Percentiles rank a stretch among this genome's conserved stretches.
These are phyloP conservation scores for Passiflora organensis DNA, from an alignment of 345 rosid species.

Conservation along the genomic window DNA sequence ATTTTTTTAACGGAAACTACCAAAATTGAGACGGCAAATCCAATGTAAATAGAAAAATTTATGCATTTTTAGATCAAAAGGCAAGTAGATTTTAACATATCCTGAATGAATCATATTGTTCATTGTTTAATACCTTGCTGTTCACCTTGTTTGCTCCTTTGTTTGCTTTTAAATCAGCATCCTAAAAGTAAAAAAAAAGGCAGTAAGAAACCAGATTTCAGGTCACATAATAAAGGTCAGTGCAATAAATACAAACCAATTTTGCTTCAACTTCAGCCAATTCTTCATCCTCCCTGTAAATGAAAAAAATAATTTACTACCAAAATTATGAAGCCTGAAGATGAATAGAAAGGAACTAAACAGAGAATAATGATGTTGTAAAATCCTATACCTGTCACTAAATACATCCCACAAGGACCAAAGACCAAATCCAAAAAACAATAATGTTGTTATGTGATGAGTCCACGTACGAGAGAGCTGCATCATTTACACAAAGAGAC, in stretches of 20 bases:
- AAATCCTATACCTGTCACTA: conserved; percentile 51
- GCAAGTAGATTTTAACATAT: background rate
- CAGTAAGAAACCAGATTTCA: conserved; percentile 10
- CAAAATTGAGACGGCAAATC: background rate
- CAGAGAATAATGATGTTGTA: background rate
- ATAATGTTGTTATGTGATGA: conserved; percentile 70
- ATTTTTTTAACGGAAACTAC: too few species aligned
- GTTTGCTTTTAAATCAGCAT: conserved; percentile 64
- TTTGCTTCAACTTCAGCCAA: conserved; percentile 86
- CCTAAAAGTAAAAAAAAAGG: conserved; percentile 31
- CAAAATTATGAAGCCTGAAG: background rate
- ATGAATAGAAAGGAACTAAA: conserved; percentile 4
- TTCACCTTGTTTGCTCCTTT: conserved; percentile 37
- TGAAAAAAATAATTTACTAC: conserved; percentile 13
- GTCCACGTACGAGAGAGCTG: conserved; percentile 93
- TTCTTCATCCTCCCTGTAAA: conserved; percentile 64
- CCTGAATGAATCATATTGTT: background rate
- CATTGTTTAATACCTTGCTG: conserved; percentile 46
- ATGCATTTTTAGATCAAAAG: background rate
- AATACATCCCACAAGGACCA: conserved; percentile 92
- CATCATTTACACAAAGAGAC: too few species aligned
- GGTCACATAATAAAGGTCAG: conserved; percentile 3
- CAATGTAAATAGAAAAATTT: background rate
- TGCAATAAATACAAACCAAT: conserved; percentile 49
- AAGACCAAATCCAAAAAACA: conserved; percentile 78